Percentiles rank a stretch among this genome's conserved stretches.
phyloP scores from a whole-genome alignment of 1,284 basidiomycete species.

The Microbotryomycetes sp. region DNA sequence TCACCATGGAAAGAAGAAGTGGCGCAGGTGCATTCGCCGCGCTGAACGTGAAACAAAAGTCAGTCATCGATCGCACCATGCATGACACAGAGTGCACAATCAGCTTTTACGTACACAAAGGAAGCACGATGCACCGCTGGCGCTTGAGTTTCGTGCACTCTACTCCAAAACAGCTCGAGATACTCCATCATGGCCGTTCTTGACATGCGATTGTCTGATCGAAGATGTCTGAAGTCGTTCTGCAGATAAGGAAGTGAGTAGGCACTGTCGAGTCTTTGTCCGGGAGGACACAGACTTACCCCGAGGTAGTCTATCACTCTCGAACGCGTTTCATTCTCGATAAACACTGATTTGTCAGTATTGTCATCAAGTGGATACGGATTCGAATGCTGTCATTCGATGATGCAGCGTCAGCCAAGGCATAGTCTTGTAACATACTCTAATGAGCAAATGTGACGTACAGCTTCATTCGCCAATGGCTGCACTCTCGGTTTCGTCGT shows the following conservation, averaged over 20 bases:
- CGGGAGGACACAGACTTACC: slow-evolving; percentile 4
- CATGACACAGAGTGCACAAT: neutral
- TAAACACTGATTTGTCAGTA: slow-evolving; percentile 17
- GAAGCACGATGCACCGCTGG: slow-evolving; percentile 30
- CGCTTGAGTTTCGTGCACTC: slow-evolving; percentile 32
- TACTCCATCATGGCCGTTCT: slow-evolving; percentile 22
- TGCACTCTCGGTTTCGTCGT: no score
- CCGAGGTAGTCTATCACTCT: slow-evolving; percentile 30
- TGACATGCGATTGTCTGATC: slow-evolving; percentile 21
- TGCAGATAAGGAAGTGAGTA: neutral
- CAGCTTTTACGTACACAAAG: slow-evolving; percentile 12
- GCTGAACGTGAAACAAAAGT: neutral
- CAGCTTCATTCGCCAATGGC: no score
- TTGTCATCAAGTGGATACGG: neutral
- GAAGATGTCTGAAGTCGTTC: slow-evolving; percentile 25
- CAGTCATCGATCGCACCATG: neutral
- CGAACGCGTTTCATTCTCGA: slow-evolving; percentile 18
- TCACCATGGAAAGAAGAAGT: slow-evolving; percentile 28
- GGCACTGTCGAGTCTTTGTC: neutral
- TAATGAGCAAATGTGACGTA: no score
- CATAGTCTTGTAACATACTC: no score
- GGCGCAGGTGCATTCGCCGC: slow-evolving; percentile 18
- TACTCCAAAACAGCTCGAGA: slow-evolving; percentile 27
- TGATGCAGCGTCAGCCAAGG: neutral
- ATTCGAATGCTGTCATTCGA: no score